A percentile compares a stretch with the other conserved stretches of the same genome.
phyloP scores from a whole-genome alignment of 306 rosid species.

The Pyrus pyrifolia region DNA sequence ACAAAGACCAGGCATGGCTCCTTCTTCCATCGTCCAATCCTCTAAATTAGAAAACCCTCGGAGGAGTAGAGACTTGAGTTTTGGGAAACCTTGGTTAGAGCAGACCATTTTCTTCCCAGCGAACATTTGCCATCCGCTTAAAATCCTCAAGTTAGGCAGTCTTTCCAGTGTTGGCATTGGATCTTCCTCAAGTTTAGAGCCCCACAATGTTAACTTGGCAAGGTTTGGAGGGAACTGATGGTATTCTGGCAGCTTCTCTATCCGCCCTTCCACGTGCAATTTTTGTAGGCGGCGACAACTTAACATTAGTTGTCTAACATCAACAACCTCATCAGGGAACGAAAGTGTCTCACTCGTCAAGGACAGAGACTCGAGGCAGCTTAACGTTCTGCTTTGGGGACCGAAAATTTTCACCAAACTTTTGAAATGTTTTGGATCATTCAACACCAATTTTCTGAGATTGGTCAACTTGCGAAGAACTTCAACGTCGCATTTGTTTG shows the following conservation, averaged over 20 bases:
- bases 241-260: slow-evolving; percentile 16
- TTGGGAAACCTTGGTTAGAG: slow-evolving; percentile 37
- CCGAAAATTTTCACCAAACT: not conserved
- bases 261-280: not conserved
- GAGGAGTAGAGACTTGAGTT: not conserved
- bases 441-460: slow-evolving; percentile 33
- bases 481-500: slow-evolving; percentile 36
- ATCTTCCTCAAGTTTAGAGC: slow-evolving; percentile 36
- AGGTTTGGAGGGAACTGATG: slow-evolving; percentile 24
- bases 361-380: not conserved
- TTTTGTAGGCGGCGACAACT: not conserved
- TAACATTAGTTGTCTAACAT: not conserved
- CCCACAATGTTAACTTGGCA: slow-evolving; percentile 42
- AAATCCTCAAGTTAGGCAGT: slow-evolving; percentile 38
- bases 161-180: slow-evolving; percentile 41
- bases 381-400: not conserved
- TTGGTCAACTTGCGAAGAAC: slow-evolving; percentile 28
- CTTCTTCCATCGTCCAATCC: slow-evolving; percentile 3
- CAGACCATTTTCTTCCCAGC: slow-evolving; percentile 39
- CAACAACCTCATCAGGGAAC: not conserved
- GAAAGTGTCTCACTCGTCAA: not conserved
- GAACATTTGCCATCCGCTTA: slow-evolving; percentile 36
- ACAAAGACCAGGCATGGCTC: not conserved
- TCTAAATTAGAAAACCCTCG: slow-evolving; percentile 2
- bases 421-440: not conserved